Percentiles rank a stretch among this genome's conserved stretches.
Conservation (phyloP, 2,329 filamentous ascomycete genomes). For the Ceratocystiopsis minuta region DNA sequence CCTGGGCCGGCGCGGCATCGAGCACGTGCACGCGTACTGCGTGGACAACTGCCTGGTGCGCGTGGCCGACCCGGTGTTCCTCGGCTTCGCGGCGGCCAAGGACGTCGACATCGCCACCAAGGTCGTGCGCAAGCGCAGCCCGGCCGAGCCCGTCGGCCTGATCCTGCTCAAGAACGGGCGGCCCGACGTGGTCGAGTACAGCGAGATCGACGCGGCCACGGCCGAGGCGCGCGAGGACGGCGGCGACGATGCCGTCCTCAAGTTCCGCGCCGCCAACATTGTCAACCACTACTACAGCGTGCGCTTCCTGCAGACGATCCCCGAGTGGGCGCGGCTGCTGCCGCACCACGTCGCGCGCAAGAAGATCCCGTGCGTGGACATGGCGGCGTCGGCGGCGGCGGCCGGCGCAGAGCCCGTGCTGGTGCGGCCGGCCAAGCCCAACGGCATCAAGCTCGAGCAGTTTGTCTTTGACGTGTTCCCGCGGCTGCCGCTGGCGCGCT, state of each 20-base stretch:
- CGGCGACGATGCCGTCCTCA: constrained; percentile 43
- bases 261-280: constrained; percentile 96
- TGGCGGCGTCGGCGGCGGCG: constrained; percentile 52
- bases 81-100: constrained; percentile 78
- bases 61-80: constrained; percentile 91
- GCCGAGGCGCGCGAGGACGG: constrained; percentile 65
- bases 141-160: constrained; percentile 86
- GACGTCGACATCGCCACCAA: constrained; percentile 94
- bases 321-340: constrained; percentile 66
- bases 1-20: constrained; percentile 73
- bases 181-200: constrained; percentile 96
- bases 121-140: constrained; percentile 95
- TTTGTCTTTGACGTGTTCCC: constrained; percentile 99
- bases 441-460: constrained; percentile 97
- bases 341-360: constrained; percentile 94
- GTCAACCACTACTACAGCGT: constrained; percentile 99
- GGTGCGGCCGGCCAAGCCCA: constrained; percentile 82
- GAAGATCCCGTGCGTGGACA: constrained; percentile 84
- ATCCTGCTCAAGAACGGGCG: constrained; percentile 91
- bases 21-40: constrained; percentile 95
- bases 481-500: constrained; percentile 66
- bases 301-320: constrained; percentile 78
- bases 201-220: constrained; percentile 80
- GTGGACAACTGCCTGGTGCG: constrained; percentile 99
- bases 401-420: too few relatives aligned